Percentiles rank a stretch among this genome's conserved stretches.
phyloP scores from a whole-genome alignment of 305 asterid genomes.

The Solanum hybrid region DNA sequence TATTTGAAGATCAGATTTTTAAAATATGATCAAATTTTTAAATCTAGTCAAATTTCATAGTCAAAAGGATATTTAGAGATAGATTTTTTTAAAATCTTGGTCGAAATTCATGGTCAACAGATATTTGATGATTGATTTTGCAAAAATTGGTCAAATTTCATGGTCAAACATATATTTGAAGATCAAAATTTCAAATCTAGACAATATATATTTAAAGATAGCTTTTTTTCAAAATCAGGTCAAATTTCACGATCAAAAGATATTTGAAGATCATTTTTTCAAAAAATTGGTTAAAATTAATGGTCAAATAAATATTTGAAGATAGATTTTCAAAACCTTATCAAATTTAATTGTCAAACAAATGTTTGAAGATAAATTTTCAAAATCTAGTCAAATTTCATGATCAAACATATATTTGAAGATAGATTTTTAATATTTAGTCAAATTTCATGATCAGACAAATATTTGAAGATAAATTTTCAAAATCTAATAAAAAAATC shows the following conservation, averaged over 20 bases:
- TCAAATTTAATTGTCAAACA: neutral
- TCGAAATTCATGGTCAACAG: neutral
- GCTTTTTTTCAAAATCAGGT: too few species aligned
- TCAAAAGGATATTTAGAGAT: neutral
- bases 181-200: neutral
- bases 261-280: neutral
- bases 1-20: neutral
- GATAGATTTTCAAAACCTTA: neutral
- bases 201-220: neutral
- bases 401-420: neutral
- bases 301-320: neutral
- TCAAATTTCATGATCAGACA: neutral
- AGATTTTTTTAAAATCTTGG: too few species aligned
- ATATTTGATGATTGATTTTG: neutral
- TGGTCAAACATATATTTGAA: too few species aligned
- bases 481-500: neutral
- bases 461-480: neutral
- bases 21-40: too few species aligned
- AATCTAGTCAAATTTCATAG: neutral
- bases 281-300: too few species aligned
- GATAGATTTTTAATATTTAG: neutral
- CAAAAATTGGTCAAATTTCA: neutral
- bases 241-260: too few species aligned
- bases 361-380: neutral
- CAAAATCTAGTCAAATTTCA: neutral